Evolutionary conservation across 768 basidiomycete species (phyloP).

Genomic region (Psilocybe cyanescens): DNA sequence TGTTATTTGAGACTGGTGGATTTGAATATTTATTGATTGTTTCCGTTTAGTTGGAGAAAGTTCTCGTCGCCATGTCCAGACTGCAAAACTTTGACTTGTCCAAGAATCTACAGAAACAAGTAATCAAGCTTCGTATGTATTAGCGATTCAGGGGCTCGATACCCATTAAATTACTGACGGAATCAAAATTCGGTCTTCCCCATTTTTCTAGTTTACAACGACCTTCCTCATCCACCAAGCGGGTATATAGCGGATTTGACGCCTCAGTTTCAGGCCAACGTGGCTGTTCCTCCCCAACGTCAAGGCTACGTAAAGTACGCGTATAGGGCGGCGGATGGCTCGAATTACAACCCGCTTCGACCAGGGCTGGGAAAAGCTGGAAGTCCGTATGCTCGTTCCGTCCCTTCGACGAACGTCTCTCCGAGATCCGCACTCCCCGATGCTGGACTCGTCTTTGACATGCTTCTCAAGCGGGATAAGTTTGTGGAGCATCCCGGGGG

Average conservation of each 20-base stretch:
- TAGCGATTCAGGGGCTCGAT: constrained; percentile 8
- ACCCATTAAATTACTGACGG: constrained; percentile 3
- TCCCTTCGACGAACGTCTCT: constrained; percentile 48
- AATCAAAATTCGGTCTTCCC: constrained; percentile 17
- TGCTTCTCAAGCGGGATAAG: constrained; percentile 56
- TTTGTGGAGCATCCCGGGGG: constrained; percentile 67
- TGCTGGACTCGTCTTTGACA: constrained; percentile 71
- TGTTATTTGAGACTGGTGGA: neutral
- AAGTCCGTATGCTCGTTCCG: constrained; percentile 70
- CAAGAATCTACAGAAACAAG: constrained; percentile 46
- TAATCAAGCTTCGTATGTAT: constrained; percentile 60
- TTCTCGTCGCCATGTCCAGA: constrained; percentile 63
- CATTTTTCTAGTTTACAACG: constrained; percentile 63
- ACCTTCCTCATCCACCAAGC: constrained; percentile 76
- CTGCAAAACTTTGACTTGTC: constrained; percentile 36
- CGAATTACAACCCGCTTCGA: constrained; percentile 56
- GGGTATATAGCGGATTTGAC: constrained; percentile 39
- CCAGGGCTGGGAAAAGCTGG: constrained; percentile 64
- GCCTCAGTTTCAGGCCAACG: constrained; percentile 9
- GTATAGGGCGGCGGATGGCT: constrained; percentile 63
- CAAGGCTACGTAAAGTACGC: constrained; percentile 43
- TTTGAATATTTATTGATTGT: neutral
- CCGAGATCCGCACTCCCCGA: constrained; percentile 60
- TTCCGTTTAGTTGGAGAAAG: constrained; percentile 58
- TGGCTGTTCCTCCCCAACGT: constrained; percentile 10